Evolutionary conservation across 2,329 filamentous ascomycete species (phyloP), one percentile per base, ranked within the genome.

Genomic region (Diplodia sapinea): DNA sequence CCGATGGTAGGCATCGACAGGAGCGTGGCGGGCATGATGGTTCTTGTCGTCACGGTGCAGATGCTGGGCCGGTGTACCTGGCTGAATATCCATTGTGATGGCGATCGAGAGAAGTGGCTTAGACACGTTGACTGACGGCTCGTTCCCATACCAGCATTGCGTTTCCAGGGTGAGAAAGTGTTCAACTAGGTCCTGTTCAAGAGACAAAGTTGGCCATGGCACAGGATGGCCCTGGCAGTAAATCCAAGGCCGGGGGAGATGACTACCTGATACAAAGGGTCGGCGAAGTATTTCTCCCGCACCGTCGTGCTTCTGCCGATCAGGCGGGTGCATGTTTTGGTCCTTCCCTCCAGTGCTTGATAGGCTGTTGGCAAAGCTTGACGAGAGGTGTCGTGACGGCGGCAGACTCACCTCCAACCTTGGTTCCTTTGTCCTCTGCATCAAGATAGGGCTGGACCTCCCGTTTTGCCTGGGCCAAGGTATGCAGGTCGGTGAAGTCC

Each of bases 41-140:
- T 78, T 79, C 68, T 79, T 80, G 69, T 80, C 79, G 66, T 79
- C 78, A 5, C 79, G 76, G 64, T 80, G 78, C 7, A 80, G 72
- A 9, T 72, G 71, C 66, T 79, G 78, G 1, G 78, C 72, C 4
- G 71, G 67, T 2, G 74, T 76, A 3, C 76, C 75, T 0, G 78
- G 76, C 6, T 73, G 75, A 0, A 76, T 76, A 56, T 76, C 75
- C 73, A 80, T 78, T 0, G 79, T 77, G 57, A 79, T 80, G 23
- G 77, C 71, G 31, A 79, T 79, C 7, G 76, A 79, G 7, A 80
- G 73, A 1, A 79, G 69, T 2, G 79, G 79, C 47, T 78, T 72
- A 7, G 76, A 78, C 1, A 71, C 76, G 31, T 76, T 76, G 1
- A 73, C 72, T 5, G 71, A 68, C 11, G 76, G 73, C 31, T 75